Percentiles rank a stretch among this genome's conserved stretches.
Evolutionary conservation across 331 rosid genomes (phyloP).

Genomic region (Quercus phellos): DNA sequence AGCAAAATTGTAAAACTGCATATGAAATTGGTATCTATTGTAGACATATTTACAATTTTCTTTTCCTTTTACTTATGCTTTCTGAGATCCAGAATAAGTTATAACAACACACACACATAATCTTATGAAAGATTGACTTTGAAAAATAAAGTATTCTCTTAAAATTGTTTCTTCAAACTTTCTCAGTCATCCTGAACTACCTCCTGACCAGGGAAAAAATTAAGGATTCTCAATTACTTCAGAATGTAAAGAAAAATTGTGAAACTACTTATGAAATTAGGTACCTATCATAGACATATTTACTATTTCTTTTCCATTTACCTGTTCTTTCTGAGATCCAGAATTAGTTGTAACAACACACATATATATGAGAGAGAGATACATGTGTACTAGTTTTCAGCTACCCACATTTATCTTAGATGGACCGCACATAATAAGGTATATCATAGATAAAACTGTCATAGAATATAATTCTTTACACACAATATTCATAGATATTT

Average conservation of each 20-base stretch:
- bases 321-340: neutral
- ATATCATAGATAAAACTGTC: neutral
- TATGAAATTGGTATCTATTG: too few relatives aligned
- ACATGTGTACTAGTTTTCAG: neutral
- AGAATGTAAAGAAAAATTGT: neutral
- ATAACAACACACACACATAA: too few relatives aligned
- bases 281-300: neutral
- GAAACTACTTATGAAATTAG: neutral
- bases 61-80: too few relatives aligned
- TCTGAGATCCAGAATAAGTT: too few relatives aligned
- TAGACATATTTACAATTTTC: too few relatives aligned
- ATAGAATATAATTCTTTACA: neutral
- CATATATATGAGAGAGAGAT: neutral
- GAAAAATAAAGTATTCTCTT: neutral
- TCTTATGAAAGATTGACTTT: neutral
- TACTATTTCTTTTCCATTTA: neutral
- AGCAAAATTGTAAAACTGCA: too few relatives aligned
- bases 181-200: neutral
- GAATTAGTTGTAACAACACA: too few relatives aligned
- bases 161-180: neutral
- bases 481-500: neutral
- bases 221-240: neutral
- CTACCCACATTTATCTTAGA: neutral
- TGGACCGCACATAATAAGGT: neutral
- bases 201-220: neutral